These are phyloP conservation scores for Favolaschia claudopus DNA, from an alignment of 768 basidiomycete genomes.

Conservation along the genomic window DNA sequence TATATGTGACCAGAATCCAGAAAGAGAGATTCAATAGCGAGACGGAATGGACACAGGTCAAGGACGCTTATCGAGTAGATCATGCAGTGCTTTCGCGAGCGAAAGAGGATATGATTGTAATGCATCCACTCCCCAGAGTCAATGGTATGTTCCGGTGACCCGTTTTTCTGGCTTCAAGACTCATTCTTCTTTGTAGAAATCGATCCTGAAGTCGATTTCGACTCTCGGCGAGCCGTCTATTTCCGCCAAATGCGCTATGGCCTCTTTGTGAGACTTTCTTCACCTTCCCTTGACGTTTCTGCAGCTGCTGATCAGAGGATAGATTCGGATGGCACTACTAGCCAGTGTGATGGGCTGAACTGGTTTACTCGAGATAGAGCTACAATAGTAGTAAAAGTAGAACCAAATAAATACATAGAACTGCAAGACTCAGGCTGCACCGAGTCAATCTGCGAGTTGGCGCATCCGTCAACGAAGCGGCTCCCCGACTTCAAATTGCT, in stretches of 20 bases:
- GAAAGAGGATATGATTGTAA: conserved; percentile 97
- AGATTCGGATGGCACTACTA: conserved; percentile 86
- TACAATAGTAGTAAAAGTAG: not conserved
- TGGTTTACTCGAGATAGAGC: not conserved
- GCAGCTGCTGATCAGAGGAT: not conserved
- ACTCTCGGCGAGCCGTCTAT: conserved; percentile 91
- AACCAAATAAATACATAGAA: not conserved
- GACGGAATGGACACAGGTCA: conserved; percentile 88
- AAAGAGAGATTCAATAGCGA: conserved; percentile 89
- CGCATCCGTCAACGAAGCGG: too few relatives aligned
- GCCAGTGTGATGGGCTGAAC: conserved; percentile 60
- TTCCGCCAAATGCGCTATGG: conserved; percentile 99
- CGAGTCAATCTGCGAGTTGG: too few relatives aligned
- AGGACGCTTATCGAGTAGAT: conserved; percentile 92
- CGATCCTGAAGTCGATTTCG: conserved; percentile 97
- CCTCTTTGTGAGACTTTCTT: conserved; percentile 75
- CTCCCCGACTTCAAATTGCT: too few relatives aligned
- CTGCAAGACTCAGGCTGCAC: not conserved
- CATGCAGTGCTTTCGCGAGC: conserved; percentile 93
- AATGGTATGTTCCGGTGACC: conserved; percentile 62
- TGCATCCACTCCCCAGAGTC: conserved; percentile 97
- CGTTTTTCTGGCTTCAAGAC: not conserved
- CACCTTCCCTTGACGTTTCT: not conserved
- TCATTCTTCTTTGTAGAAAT: conserved; percentile 71
- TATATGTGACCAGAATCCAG: conserved; percentile 96